Evolutionary conservation across 1,284 basidiomycete genomes (phyloP), one percentile per base, ranked within the genome.

Genomic region (Golubevia pallescens): DNA sequence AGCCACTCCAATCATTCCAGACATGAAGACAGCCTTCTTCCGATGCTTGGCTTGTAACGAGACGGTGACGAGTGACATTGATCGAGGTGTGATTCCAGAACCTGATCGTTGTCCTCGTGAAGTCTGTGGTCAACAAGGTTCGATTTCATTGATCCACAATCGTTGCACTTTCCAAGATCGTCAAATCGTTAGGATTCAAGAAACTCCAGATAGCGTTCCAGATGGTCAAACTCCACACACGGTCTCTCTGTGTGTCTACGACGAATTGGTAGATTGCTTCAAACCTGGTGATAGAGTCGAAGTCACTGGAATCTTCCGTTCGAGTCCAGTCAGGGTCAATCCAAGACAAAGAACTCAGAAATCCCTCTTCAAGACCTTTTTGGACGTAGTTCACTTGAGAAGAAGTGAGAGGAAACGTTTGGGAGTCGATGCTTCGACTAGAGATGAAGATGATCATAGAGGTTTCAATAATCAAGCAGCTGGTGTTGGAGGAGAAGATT

Each of bases 1-100:
- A 48, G 77, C 78, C 23, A 81, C 82, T 5, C 78, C 82, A 34
- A 81, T 84, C 63, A 80, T 84, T 34, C 82, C 82, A 3, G 80
- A 84, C 67, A 84, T 84, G 82, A 80, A 81, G 70, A 73, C 77
- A 65, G 82, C 81, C 55, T 84, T 83, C 69, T 84, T 84, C 77
- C 77, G 82, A 10, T 84, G 82, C 65, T 68, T 81, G 13, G 80
- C 77, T 54, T 84, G 82, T 73, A 80, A 82, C 68, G 76, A 83
- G 61, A 76, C 79, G 10, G 70, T 84, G 19, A 63, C 69, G 57
- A 75, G 78, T 57, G 82, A 84, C 62, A 80, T 85, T 61, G 77
- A 84, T 64, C 74, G 79, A 54, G 80, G 81, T 10, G 73, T 79
- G 54, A 85, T 85, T 57, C 77, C 73, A 57, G 82, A 85, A 69